Conservation (phyloP, 2,329 filamentous ascomycete genomes). For the Trichophyton simii region DNA sequence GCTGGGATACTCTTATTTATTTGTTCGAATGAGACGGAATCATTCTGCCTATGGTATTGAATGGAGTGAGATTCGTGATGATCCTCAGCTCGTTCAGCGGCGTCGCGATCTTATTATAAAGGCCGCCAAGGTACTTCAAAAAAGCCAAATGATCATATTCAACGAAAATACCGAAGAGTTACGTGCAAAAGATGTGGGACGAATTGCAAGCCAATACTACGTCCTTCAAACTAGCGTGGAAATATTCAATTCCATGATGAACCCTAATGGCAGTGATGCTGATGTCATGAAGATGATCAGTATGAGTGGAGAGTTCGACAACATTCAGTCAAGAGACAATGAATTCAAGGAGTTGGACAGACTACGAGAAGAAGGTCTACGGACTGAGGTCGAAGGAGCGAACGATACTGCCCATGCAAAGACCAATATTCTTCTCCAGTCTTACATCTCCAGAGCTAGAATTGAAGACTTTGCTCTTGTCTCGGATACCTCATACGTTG, state of each 20-base stretch:
- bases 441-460: slow-evolving; percentile 78
- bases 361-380: slow-evolving; percentile 57
- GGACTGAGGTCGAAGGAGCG: slow-evolving; percentile 64
- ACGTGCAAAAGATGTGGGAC: slow-evolving; percentile 83
- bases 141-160: slow-evolving; percentile 98
- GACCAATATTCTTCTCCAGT: slow-evolving; percentile 88
- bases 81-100: slow-evolving; percentile 74
- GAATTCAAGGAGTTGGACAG: slow-evolving; percentile 77
- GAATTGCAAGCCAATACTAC: slow-evolving; percentile 95
- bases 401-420: slow-evolving; percentile 65
- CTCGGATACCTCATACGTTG: slow-evolving; percentile 88
- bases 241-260: slow-evolving; percentile 95
- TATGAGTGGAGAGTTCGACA: slow-evolving; percentile 95
- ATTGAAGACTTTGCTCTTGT: slow-evolving; percentile 87
- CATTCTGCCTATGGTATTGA: slow-evolving; percentile 90
- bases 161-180: slow-evolving; percentile 90
- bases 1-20: slow-evolving; percentile 96
- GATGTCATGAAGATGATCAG: slow-evolving; percentile 94
- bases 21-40: slow-evolving; percentile 89
- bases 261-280: slow-evolving; percentile 68
- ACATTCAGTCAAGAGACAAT: slow-evolving; percentile 81
- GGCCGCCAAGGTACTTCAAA: slow-evolving; percentile 72
- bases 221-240: slow-evolving; percentile 87
- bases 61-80: slow-evolving; percentile 78
- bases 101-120: slow-evolving; percentile 77